phyloP scores from a whole-genome alignment of 2,329 filamentous ascomycete genomes.

The Alternaria sp. region DNA sequence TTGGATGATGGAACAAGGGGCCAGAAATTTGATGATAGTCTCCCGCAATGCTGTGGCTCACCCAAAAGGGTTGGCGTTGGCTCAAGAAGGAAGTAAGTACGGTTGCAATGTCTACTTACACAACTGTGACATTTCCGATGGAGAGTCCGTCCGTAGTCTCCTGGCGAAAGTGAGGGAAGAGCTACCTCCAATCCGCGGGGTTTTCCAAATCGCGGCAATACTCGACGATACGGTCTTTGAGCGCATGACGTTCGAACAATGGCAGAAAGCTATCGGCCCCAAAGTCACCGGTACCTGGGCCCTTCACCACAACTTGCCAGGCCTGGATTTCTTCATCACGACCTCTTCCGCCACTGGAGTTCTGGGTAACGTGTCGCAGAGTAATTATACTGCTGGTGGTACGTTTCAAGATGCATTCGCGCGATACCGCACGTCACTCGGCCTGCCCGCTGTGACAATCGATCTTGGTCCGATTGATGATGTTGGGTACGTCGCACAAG shows the following conservation, averaged over 20 bases:
- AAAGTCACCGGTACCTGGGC: constrained; percentile 33
- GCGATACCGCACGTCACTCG: constrained; percentile 21
- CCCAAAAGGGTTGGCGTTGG: neutral
- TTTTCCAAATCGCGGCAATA: neutral
- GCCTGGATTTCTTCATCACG: constrained; percentile 43
- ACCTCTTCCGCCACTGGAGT: constrained; percentile 36
- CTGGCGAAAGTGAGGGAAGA: neutral
- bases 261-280: neutral
- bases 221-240: constrained; percentile 1
- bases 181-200: constrained; percentile 4
- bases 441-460: constrained; percentile 54
- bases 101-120: constrained; percentile 1
- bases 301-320: constrained; percentile 28
- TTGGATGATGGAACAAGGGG: constrained; percentile 28
- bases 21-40: constrained; percentile 24
- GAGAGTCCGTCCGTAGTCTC: neutral
- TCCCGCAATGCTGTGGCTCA: constrained; percentile 6
- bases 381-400: constrained; percentile 59
- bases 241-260: constrained; percentile 2
- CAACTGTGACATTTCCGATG: constrained; percentile 6
- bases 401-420: constrained; percentile 39
- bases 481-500: constrained; percentile 46
- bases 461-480: constrained; percentile 62
- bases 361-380: constrained; percentile 50
- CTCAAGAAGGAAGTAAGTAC: neutral